Evolutionary conservation across 768 basidiomycete species (phyloP).

Genomic region (Pulveroboletus sp.): DNA sequence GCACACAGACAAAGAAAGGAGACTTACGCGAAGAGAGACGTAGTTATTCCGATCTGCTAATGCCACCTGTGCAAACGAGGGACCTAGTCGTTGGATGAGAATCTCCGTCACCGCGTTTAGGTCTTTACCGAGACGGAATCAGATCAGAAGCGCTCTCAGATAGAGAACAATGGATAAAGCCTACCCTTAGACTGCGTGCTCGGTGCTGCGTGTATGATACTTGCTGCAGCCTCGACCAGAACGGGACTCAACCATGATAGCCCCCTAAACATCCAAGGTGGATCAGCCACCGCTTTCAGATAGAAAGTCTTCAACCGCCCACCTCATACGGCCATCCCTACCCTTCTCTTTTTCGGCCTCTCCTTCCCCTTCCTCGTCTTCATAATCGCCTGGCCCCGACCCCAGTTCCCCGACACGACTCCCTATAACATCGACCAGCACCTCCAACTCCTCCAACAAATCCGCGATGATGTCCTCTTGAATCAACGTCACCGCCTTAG

Average conservation of each 20-base stretch:
- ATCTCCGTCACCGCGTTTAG: conserved; percentile 50
- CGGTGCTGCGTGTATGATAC: conserved; percentile 58
- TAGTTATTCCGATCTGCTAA: conserved; percentile 44
- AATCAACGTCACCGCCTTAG: conserved; percentile 66
- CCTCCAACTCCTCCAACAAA: conserved; percentile 60
- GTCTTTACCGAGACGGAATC: conserved; percentile 37
- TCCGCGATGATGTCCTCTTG: conserved; percentile 58
- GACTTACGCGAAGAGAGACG: conserved; percentile 48
- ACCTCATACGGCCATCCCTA: conserved; percentile 33
- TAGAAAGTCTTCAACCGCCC: not conserved
- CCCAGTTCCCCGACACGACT: conserved; percentile 58
- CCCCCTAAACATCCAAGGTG: conserved; percentile 24
- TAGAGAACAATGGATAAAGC: not conserved
- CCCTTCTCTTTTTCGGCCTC: not conserved
- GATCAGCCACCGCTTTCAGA: conserved; percentile 2
- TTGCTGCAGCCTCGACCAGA: conserved; percentile 64
- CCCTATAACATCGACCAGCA: conserved; percentile 58
- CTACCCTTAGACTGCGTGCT: conserved; percentile 56
- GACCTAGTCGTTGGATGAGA: conserved; percentile 53
- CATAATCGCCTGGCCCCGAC: not conserved
- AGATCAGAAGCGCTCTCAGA: not conserved
- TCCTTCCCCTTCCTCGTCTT: not conserved
- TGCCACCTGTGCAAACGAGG: conserved; percentile 53
- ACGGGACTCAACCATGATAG: conserved; percentile 39
- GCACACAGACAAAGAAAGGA: not conserved